phyloP scores from a whole-genome alignment of 2,329 filamentous ascomycete genomes.

The Alternaria ethzedia region DNA sequence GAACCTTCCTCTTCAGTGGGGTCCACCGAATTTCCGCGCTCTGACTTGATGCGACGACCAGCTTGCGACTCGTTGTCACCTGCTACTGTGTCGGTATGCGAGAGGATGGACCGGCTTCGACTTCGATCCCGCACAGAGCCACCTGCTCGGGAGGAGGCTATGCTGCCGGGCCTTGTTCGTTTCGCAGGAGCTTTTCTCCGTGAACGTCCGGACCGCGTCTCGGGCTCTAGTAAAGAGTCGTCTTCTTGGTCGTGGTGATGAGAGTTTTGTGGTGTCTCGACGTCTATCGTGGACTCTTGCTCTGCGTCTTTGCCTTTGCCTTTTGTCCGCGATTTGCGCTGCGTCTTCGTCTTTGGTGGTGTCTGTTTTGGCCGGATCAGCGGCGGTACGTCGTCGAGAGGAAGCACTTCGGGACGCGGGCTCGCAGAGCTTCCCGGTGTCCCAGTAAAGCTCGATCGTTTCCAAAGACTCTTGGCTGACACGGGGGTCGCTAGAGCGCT shows the following conservation, averaged over 20 bases:
- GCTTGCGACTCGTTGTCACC: slow-evolving; percentile 50
- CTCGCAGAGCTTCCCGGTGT: slow-evolving; percentile 21
- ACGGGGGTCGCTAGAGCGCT: slow-evolving; percentile 35
- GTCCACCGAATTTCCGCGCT: slow-evolving; percentile 55
- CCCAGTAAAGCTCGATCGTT: slow-evolving; percentile 24
- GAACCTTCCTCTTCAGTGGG: slow-evolving; percentile 45
- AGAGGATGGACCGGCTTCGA: slow-evolving; percentile 57
- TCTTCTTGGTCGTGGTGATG: slow-evolving; percentile 28
- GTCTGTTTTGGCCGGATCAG: slow-evolving; percentile 22
- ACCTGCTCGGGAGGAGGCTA: slow-evolving; percentile 55
- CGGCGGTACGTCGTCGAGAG: slow-evolving; percentile 37
- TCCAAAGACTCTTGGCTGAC: slow-evolving; percentile 43
- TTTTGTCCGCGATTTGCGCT: slow-evolving; percentile 33
- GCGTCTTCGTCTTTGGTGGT: slow-evolving; percentile 29
- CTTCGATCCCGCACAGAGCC: slow-evolving; percentile 54
- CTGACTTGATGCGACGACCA: slow-evolving; percentile 53
- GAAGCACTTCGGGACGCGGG: slow-evolving; percentile 32
- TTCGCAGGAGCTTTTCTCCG: slow-evolving; percentile 39
- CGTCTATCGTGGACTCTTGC: slow-evolving; percentile 16
- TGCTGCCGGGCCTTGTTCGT: slow-evolving; percentile 48
- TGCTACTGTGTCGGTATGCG: slow-evolving; percentile 51
- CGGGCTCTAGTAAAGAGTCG: slow-evolving; percentile 30
- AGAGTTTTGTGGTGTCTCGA: slow-evolving; percentile 21
- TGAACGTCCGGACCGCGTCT: slow-evolving; percentile 38
- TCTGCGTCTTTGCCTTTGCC: slow-evolving; percentile 35